Conservation (phyloP, 805 yeast species). For the Starmerella bombi region DNA sequence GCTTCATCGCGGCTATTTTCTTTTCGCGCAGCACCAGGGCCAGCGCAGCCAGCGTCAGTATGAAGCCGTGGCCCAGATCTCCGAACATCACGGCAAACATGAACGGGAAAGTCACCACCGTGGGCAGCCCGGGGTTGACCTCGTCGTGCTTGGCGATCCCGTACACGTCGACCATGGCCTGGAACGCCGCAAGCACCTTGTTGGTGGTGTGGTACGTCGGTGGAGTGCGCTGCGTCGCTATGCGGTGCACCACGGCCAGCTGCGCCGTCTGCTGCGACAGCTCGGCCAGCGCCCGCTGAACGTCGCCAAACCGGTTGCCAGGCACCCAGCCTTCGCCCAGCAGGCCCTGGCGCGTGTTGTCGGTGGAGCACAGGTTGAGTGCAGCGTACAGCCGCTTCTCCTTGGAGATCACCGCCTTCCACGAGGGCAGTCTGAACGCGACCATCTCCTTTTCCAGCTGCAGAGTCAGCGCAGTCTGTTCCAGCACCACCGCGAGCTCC, state of each 20-base stretch:
- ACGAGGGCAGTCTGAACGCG: constrained; percentile 56
- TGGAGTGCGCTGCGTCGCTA: constrained; percentile 72
- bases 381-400: constrained; percentile 74
- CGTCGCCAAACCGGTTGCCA: constrained; percentile 45
- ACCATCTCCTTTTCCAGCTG: constrained; percentile 65
- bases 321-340: constrained; percentile 99
- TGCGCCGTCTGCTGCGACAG: constrained; percentile 36
- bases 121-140: constrained; percentile 91
- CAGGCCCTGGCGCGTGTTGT: constrained; percentile 65
- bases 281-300: constrained; percentile 51
- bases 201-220: constrained; percentile 94
- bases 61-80: constrained; percentile 90
- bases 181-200: constrained; percentile 88
- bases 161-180: constrained; percentile 85
- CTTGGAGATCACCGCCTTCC: constrained; percentile 56
- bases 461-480: constrained; percentile 51
- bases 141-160: constrained; percentile 89
- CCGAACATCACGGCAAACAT: constrained; percentile 99
- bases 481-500: constrained; percentile 48
- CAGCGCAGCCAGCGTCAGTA: constrained; percentile 61
- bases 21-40: constrained; percentile 61
- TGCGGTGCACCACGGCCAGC: constrained; percentile 37
- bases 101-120: constrained; percentile 90
- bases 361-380: constrained; percentile 68
- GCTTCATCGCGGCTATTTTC: constrained; percentile 45